Conservation (phyloP, 495 filamentous ascomycete genomes). For the Annulohypoxylon stygium region DNA sequence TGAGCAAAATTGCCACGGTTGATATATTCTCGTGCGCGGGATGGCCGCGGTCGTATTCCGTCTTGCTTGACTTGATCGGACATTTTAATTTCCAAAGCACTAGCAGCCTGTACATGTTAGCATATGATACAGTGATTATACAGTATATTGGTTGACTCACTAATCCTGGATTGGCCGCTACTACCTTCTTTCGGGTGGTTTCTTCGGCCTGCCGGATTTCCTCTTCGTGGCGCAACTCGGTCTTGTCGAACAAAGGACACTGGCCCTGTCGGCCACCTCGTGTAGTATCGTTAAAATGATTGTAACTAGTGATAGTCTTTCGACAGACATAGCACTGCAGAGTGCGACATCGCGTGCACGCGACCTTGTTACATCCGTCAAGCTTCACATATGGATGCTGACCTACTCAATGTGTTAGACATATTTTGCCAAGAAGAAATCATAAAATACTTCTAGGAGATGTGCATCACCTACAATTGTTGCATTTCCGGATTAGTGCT, state of each 20-base stretch:
- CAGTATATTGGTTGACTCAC: slow-evolving; percentile 35
- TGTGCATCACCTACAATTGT: slow-evolving; percentile 61
- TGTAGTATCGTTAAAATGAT: slow-evolving; percentile 63
- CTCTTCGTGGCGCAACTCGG: slow-evolving; percentile 69
- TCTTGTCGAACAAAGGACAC: slow-evolving; percentile 76
- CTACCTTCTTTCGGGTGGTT: slow-evolving; percentile 67
- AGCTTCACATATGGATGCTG: slow-evolving; percentile 77
- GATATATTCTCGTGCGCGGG: no score
- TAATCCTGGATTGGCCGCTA: slow-evolving; percentile 70
- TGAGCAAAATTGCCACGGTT: no score
- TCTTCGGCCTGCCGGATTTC: slow-evolving; percentile 77
- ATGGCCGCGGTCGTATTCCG: slow-evolving; percentile 35
- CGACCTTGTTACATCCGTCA: slow-evolving; percentile 87
- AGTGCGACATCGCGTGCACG: slow-evolving; percentile 71
- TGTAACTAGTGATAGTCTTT: slow-evolving; percentile 64
- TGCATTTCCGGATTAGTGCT: slow-evolving; percentile 83
- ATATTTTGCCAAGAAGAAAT: not conserved
- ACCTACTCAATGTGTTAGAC: slow-evolving; percentile 58
- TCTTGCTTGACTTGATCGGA: slow-evolving; percentile 67
- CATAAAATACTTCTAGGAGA: not conserved
- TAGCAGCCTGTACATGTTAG: slow-evolving; percentile 49
- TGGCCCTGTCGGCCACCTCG: slow-evolving; percentile 62
- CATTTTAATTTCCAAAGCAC: slow-evolving; percentile 69
- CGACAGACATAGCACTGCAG: slow-evolving; percentile 81
- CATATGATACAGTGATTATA: slow-evolving; percentile 3